Base-by-base conservation (phyloP, 2,329 filamentous ascomycete genomes). In the Parafenestella ontariensis region DNA sequence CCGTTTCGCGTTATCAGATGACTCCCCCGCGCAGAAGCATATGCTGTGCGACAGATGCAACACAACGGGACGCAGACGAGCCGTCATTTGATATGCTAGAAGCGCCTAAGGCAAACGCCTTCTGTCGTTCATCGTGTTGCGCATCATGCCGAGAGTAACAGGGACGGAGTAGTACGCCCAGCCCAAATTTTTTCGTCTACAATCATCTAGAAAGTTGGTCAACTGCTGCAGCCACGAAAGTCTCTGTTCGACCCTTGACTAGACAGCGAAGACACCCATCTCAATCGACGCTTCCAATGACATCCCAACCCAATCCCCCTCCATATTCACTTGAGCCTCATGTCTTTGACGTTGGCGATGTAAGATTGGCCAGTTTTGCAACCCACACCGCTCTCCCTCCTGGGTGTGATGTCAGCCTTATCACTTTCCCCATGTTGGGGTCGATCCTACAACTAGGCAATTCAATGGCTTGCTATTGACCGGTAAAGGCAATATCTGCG, bases 1-100 rank as follows among this genome's bases (percentile, higher is more conserved):
- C 41, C 41, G 24, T 43, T 24, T 42, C 40, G 47, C 51, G 47
- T 20, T 49, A 48, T 54, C 55, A 54, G 20, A 54, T 49, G 44
- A 49, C 51, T 37, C 44, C 24, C n/a, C 18, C 15, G 24, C 20
- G 34, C 46, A 54, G 28, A 42, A 39, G 51, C 29, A 29, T 0
- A 51, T 40, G 45, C 34, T 23, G 45, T 39, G 34, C 29, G n/a
- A 37, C 45, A 41, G 31, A 34, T 13, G 4, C 24, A 6, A 13
- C 20, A 11, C 15, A 15, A 29, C 17, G 21, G 31, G 6, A 24
- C 2, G 23, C n/a, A 3, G 37, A 40, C 37, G 24, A 43, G 24
- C 17, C 23, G 3, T 43, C 1, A 18, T 15, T 23, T 15, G 23
- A 18, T 1, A 6, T 20, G 41, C 41, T 17, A 1, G 1, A 7